phyloP scores from a whole-genome alignment of 2,329 filamentous ascomycete genomes.

The Alternaria sp. region DNA sequence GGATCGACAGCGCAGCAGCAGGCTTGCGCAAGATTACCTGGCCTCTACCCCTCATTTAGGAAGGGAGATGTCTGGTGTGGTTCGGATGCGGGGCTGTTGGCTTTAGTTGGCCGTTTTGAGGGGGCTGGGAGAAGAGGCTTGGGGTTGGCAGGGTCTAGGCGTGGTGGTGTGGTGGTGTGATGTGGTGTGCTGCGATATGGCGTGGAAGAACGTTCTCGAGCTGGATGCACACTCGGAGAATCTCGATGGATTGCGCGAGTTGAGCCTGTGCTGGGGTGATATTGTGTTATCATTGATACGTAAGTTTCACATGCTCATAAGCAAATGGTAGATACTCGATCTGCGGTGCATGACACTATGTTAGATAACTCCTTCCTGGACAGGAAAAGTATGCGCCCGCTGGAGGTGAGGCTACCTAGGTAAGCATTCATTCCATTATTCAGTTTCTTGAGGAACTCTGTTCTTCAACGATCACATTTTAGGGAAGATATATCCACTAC shows the following conservation, averaged over 20 bases:
- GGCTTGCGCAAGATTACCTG: background rate
- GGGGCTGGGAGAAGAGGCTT: background rate
- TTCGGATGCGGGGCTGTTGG: background rate
- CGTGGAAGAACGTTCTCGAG: background rate
- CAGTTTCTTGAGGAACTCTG: too few species aligned
- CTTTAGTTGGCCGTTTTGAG: background rate
- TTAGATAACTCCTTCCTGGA: too few species aligned
- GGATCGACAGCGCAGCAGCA: background rate
- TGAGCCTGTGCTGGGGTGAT: background rate
- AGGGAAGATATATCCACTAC: too few species aligned
- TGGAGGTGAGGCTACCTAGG: too few species aligned
- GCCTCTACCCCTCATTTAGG: background rate
- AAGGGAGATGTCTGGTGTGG: background rate
- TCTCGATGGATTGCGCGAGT: too few species aligned
- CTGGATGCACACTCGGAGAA: background rate
- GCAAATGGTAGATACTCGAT: background rate
- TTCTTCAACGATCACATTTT: too few species aligned
- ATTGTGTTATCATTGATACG: background rate
- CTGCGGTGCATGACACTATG: background rate
- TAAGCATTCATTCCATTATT: too few species aligned
- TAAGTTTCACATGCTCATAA: background rate
- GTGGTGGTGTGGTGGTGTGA: constrained; percentile 1
- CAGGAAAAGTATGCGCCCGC: too few species aligned
- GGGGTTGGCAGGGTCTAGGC: background rate
- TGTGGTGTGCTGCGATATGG: background rate